Conservation (phyloP, 2,329 filamentous ascomycete genomes). For the Apiospora rasikravindrae region DNA sequence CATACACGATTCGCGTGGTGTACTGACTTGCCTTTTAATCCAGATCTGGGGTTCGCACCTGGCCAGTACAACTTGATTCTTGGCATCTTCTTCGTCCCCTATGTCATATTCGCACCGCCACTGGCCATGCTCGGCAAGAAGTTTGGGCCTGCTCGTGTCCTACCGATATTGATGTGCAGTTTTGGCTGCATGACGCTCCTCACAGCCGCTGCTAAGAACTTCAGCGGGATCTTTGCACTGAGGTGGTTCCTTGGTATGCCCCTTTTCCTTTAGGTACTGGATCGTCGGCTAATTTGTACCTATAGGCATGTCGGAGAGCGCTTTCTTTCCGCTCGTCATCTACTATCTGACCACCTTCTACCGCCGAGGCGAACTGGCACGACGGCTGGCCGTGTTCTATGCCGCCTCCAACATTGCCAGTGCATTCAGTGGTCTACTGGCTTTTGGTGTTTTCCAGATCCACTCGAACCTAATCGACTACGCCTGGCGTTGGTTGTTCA, state of each 20-base stretch:
- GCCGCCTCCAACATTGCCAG: constrained; percentile 76
- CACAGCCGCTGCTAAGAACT: constrained; percentile 61
- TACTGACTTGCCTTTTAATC: not conserved
- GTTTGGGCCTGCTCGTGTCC: constrained; percentile 65
- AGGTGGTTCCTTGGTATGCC: constrained; percentile 63
- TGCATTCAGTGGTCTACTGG: constrained; percentile 53
- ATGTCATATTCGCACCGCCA: constrained; percentile 71
- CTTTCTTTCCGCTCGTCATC: constrained; percentile 71
- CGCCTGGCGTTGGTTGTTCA: constrained; percentile 56
- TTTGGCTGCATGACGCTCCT: constrained; percentile 71
- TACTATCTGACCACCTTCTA: constrained; percentile 69
- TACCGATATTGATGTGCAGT: constrained; percentile 68
- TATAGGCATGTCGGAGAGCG: constrained; percentile 67
- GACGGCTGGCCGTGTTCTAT: constrained; percentile 76
- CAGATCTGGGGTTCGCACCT: constrained; percentile 62
- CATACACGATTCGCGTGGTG: not conserved
- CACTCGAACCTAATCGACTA: constrained; percentile 40
- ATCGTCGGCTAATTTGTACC: not conserved
- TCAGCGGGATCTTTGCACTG: constrained; percentile 68
- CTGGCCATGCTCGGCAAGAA: constrained; percentile 71
- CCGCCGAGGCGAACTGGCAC: constrained; percentile 71
- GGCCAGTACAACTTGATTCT: constrained; percentile 74
- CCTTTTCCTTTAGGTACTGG: not conserved
- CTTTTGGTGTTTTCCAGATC: constrained; percentile 57
- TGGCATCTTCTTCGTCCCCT: constrained; percentile 75